These are phyloP conservation scores for Kalaharituber pfeilii DNA, from an alignment of 2,329 filamentous ascomycete genomes.

Conservation along the genomic window DNA sequence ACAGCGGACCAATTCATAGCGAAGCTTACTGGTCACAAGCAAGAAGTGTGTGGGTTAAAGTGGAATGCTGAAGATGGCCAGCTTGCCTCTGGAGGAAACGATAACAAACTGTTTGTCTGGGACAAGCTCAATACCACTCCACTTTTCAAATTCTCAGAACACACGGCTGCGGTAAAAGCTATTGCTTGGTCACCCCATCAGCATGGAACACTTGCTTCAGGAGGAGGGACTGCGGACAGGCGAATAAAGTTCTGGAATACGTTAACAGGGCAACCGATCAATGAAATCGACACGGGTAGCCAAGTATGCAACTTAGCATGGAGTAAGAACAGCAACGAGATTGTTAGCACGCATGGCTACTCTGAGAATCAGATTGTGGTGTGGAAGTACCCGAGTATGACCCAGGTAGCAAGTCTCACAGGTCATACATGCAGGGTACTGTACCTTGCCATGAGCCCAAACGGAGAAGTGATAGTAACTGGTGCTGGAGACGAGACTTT, in stretches of 20 bases:
- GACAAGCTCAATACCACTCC: conserved; percentile 88
- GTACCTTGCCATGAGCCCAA: conserved; percentile 93
- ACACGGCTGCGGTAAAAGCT: conserved; percentile 90
- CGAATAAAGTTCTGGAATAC: conserved; percentile 99
- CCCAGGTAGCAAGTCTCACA: conserved; percentile 83
- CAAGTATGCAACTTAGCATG: conserved; percentile 98
- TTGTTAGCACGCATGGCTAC: conserved; percentile 93
- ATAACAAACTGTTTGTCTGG: conserved; percentile 98
- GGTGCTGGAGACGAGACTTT: conserved; percentile 92
- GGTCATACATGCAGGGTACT: conserved; percentile 93
- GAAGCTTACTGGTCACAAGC: conserved; percentile 83
- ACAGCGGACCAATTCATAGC: conserved; percentile 78
- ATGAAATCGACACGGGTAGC: conserved; percentile 87
- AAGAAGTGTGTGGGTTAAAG: conserved; percentile 89
- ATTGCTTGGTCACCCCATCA: conserved; percentile 98
- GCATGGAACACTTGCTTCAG: conserved; percentile 80
- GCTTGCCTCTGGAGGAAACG: conserved; percentile 86
- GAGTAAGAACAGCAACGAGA: conserved; percentile 94
- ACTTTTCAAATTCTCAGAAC: conserved; percentile 83
- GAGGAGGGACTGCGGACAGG: conserved; percentile 85
- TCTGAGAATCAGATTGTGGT: conserved; percentile 97
- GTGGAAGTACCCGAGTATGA: conserved; percentile 98
- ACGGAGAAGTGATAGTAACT: conserved; percentile 83
- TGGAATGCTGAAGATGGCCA: conserved; percentile 97
- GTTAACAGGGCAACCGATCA: conserved; percentile 57